Conservation (phyloP, 1,284 basidiomycete species). For the Lentinus polychrous region DNA sequence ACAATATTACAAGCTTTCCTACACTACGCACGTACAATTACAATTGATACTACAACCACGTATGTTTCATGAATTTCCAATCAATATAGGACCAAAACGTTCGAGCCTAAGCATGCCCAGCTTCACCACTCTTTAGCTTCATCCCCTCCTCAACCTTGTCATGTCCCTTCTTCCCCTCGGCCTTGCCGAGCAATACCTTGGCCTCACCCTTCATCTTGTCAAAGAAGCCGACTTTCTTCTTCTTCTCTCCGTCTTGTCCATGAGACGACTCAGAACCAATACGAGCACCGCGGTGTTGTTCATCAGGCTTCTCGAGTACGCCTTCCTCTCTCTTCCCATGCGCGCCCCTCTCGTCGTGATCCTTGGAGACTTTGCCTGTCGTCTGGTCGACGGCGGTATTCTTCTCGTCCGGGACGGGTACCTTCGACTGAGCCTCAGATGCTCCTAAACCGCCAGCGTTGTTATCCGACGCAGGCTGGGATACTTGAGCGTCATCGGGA, state of each 20-base stretch:
- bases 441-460: conserved; percentile 1
- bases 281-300: not conserved
- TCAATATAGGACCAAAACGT: no score
- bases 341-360: not conserved
- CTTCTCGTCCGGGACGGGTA: not conserved
- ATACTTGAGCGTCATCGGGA: conserved; percentile 1
- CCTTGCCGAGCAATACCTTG: conserved; percentile 43
- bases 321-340: not conserved
- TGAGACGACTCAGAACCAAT: not conserved
- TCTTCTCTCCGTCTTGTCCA: conserved; percentile 14
- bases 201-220: conserved; percentile 48
- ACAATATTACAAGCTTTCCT: no score
- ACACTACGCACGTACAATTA: no score
- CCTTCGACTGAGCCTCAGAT: not conserved
- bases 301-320: conserved; percentile 1
- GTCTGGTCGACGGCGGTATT: not conserved
- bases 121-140: conserved; percentile 23
- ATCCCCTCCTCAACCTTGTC: conserved; percentile 44
- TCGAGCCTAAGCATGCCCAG: no score
- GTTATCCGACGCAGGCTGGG: not conserved
- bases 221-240: conserved; percentile 36
- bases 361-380: not conserved
- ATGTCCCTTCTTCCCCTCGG: conserved; percentile 34
- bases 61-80: no score
- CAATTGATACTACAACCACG: no score